phyloP scores from a whole-genome alignment of 1,284 basidiomycete species.

The Fomitopsis palustris region DNA sequence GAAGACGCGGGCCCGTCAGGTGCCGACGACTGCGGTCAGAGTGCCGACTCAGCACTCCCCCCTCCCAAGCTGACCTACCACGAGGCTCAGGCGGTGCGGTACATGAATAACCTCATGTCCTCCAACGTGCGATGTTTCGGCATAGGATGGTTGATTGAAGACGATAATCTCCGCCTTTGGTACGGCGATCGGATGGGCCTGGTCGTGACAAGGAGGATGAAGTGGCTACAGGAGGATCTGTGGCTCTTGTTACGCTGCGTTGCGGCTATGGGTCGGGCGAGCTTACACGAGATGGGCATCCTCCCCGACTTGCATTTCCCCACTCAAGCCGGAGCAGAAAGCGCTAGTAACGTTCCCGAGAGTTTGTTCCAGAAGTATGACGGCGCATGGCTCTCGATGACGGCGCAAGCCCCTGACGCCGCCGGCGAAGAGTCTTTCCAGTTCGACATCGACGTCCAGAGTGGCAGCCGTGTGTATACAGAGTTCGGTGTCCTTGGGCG shows the following conservation, averaged over 20 bases:
- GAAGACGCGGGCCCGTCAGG: no score
- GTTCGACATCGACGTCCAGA: background rate
- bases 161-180: no score
- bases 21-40: no score
- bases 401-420: background rate
- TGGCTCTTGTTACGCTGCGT: background rate
- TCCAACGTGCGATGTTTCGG: background rate
- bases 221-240: background rate
- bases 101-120: background rate
- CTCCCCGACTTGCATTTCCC: background rate
- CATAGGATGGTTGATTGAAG: background rate
- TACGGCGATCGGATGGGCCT: no score
- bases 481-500: background rate
- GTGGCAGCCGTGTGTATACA: background rate
- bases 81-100: background rate
- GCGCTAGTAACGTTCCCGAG: background rate
- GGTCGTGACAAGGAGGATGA: no score
- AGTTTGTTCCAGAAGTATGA: no score
- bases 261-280: background rate
- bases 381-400: no score
- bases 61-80: background rate
- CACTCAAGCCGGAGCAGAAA: background rate
- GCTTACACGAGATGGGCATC: no score
- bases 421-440: background rate
- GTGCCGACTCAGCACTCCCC: background rate